phyloP scores from a whole-genome alignment of 129 eudicot species.

The Centaurea solstitialis region DNA sequence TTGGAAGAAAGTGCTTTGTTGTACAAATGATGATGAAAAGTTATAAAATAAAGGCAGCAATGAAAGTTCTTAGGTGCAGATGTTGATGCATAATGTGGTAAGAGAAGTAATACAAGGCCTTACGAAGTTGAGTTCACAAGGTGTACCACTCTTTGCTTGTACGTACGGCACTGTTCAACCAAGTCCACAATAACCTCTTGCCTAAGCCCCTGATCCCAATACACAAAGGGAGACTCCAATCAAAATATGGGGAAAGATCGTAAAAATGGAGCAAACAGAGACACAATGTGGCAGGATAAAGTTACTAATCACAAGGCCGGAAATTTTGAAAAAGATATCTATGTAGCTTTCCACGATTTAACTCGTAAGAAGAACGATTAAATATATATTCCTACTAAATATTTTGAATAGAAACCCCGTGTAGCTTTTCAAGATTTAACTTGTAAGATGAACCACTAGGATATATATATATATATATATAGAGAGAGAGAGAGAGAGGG shows the following conservation, averaged over 20 bases:
- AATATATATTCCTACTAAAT: not conserved
- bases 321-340: not conserved
- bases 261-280: not conserved
- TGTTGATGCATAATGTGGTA: not conserved
- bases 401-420: not conserved
- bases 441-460: not conserved
- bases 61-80: not conserved
- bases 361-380: not conserved
- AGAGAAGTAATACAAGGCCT: constrained; percentile 44
- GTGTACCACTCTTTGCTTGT: constrained; percentile 92
- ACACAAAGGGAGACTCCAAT: constrained; percentile 12
- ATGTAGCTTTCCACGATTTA: not conserved
- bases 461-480: not conserved
- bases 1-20: not conserved
- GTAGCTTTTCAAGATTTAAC: not conserved
- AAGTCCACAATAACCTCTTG: constrained; percentile 89
- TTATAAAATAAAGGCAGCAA: not conserved
- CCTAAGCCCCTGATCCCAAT: constrained; percentile 58
- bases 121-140: constrained; percentile 96
- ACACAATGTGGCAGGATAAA: not conserved
- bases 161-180: constrained; percentile 86
- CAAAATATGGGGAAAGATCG: not conserved
- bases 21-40: not conserved
- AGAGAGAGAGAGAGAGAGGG: too few relatives aligned
- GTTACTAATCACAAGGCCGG: not conserved